A percentile compares a stretch with the other conserved stretches of the same genome.
phyloP scores from a whole-genome alignment of 176 grass and related monocot genomes.

The Olyra latifolia region DNA sequence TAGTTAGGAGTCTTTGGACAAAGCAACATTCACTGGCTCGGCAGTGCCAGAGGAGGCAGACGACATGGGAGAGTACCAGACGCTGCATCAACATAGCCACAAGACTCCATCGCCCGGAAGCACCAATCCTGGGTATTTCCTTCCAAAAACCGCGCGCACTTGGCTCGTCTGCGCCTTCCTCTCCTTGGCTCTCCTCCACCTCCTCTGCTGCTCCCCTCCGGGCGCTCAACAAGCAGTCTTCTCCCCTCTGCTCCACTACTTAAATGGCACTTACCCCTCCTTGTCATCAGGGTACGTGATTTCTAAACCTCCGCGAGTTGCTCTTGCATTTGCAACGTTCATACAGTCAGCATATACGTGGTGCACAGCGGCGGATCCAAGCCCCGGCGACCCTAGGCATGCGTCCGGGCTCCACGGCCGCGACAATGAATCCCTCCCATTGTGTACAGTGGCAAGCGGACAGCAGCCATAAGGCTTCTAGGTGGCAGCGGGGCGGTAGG shows the following conservation, averaged over 20 bases:
- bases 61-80: slow-evolving; percentile 1
- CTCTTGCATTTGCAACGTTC: neutral
- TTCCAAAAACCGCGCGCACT: neutral
- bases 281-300: neutral
- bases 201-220: slow-evolving; percentile 11
- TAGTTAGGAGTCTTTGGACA: too few relatives aligned
- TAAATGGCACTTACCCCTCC: slow-evolving; percentile 5
- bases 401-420: too few relatives aligned
- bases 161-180: neutral
- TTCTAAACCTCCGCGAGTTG: neutral
- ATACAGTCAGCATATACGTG: too few relatives aligned
- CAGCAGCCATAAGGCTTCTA: too few relatives aligned
- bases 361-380: too few relatives aligned
- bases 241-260: neutral
- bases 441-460: too few relatives aligned
- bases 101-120: neutral
- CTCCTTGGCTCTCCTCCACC: slow-evolving; percentile 24
- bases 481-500: too few relatives aligned
- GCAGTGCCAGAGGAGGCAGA: too few relatives aligned
- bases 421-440: too few relatives aligned
- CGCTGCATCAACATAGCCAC: neutral
- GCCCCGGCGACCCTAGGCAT: too few relatives aligned
- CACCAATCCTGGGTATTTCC: neutral
- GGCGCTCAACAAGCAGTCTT: neutral
- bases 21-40: too few relatives aligned